Conservation (phyloP, 345 rosid genomes). For the Linum usitatissimum region DNA sequence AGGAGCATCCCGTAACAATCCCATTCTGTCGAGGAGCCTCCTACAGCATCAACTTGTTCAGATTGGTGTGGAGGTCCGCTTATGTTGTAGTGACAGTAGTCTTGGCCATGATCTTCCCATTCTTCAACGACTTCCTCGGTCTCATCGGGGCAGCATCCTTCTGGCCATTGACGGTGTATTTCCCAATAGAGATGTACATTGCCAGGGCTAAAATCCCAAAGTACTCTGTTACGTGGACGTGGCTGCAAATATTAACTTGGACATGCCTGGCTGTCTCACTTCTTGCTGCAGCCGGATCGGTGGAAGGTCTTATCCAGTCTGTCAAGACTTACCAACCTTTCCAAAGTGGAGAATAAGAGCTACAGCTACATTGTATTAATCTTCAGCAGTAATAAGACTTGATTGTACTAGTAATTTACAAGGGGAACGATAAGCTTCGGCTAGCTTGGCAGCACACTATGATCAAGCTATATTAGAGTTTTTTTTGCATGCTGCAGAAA, state of each 20-base stretch:
- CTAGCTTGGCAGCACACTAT: too few relatives aligned
- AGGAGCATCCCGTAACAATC: constrained; percentile 28
- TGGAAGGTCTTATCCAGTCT: constrained; percentile 45
- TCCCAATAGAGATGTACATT: constrained; percentile 81
- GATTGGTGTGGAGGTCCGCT: constrained; percentile 61
- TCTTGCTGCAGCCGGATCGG: constrained; percentile 63
- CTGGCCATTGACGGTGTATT: constrained; percentile 84
- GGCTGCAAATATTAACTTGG: constrained; percentile 45
- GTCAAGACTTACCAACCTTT: constrained; percentile 68
- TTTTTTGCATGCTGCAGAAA: too few relatives aligned
- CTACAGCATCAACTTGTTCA: constrained; percentile 37
- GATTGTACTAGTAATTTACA: not conserved
- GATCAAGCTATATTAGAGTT: too few relatives aligned
- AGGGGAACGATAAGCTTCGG: not conserved
- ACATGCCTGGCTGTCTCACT: constrained; percentile 49
- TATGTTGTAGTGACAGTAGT: constrained; percentile 55
- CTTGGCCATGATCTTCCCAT: constrained; percentile 74
- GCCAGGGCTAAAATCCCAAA: constrained; percentile 34
- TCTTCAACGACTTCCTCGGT: constrained; percentile 79
- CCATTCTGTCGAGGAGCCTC: constrained; percentile 37
- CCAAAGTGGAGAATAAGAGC: constrained; percentile 5
- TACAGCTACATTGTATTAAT: not conserved
- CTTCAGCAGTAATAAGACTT: not conserved
- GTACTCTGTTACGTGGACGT: constrained; percentile 54
- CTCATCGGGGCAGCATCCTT: constrained; percentile 66